Base-by-base conservation (phyloP, 306 rosid species). In the Albizia julibrissin region DNA sequence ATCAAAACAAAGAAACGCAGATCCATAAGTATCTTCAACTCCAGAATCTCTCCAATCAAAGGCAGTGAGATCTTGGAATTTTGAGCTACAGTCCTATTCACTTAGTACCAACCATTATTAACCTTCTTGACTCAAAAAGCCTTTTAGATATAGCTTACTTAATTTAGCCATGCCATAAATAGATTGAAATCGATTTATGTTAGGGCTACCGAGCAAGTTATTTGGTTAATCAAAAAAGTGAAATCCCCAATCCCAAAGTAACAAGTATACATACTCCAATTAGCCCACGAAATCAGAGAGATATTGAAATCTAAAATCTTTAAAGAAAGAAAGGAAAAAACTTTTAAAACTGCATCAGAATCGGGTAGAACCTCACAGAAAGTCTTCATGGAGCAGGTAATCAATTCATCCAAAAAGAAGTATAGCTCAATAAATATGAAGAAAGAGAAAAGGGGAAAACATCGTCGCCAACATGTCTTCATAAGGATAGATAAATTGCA, bases 281-380 rank as follows among this genome's bases (percentile, higher is more conserved):
- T 79, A 52, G 71, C 27, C 33, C 44, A 15, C 24, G 61, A 72
- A 79, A 84, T 43, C 80, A 69, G 80, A 79, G 37, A 29, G 76
- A 87, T 67, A 82, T 66, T 75, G 79, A 84, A 89, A 84, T 87
- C 87, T 84, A 68, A 82, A 34, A 54, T 73, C 54, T 31, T 49
- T 79, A 54, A 47, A 54, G 34, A 74, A 47, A 31, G 69, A 76
- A 22, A 74, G 59, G 26, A 27, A 5, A 27, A 31, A 52, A 5
- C 39, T n/a, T 69, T 50, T 66, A 46, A 43, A 80, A 71, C 82
- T 61, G 69, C 62, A 78, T 85, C 87, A 74, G 42, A 75, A 75
- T 81, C 79, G 5, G 26, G 82, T 81, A 84, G 84, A 86, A 85
- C 76, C 90, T 78, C 58, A 75, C 50, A 62, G 62, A 47, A 71